Evolutionary conservation across 1,284 basidiomycete species (phyloP).

Genomic region (Trametes hirsuta): DNA sequence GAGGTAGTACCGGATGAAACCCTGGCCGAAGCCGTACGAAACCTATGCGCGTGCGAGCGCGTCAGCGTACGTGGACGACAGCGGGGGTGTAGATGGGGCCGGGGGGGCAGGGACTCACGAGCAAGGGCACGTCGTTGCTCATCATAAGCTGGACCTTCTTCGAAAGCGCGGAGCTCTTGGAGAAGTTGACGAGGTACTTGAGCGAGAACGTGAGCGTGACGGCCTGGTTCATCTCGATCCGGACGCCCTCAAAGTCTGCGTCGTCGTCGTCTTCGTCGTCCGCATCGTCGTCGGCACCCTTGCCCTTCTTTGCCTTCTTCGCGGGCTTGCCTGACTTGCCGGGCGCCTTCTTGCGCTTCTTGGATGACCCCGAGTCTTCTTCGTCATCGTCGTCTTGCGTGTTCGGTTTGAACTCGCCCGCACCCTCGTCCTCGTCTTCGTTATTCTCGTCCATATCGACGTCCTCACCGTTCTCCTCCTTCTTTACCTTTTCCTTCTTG

Average conservation of each 20-base stretch:
- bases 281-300: slow-evolving; percentile 43
- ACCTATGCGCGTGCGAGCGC: slow-evolving; percentile 51
- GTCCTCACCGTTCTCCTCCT: slow-evolving; percentile 47
- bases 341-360: slow-evolving; percentile 67
- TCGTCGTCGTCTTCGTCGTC: slow-evolving; percentile 29
- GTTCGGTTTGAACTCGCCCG: slow-evolving; percentile 46
- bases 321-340: slow-evolving; percentile 50
- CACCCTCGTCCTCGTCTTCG: slow-evolving; percentile 48
- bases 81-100: too few species aligned
- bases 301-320: slow-evolving; percentile 55
- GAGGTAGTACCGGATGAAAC: slow-evolving; percentile 84
- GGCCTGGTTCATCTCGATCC: slow-evolving; percentile 88
- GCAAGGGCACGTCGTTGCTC: slow-evolving; percentile 89
- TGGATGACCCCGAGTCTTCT: slow-evolving; percentile 41
- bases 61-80: neutral
- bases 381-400: slow-evolving; percentile 40
- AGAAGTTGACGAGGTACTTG: slow-evolving; percentile 98
- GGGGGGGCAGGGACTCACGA: slow-evolving; percentile 55
- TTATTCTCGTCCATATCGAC: slow-evolving; percentile 36
- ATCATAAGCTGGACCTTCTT: slow-evolving; percentile 81
- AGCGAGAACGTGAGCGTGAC: slow-evolving; percentile 95
- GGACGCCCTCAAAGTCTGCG: slow-evolving; percentile 60
- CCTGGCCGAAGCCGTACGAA: slow-evolving; percentile 84
- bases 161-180: slow-evolving; percentile 85
- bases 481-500: slow-evolving; percentile 43